phyloP scores from a whole-genome alignment of 768 basidiomycete species.

The Amanita pallidorosea region DNA sequence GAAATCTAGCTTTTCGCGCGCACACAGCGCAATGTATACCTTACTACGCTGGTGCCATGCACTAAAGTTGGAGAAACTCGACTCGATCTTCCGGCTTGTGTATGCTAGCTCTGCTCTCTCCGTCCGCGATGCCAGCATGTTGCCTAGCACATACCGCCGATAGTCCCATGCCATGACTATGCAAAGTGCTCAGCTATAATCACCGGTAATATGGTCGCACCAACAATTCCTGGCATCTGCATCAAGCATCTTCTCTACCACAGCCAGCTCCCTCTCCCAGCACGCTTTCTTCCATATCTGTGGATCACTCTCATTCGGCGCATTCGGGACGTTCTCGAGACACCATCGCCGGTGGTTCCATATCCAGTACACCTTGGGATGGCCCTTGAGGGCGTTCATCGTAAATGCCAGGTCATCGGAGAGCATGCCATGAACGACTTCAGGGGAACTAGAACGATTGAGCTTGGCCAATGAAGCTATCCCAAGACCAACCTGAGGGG shows the following conservation, averaged over 20 bases:
- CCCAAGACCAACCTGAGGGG: conserved; percentile 36
- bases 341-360: conserved; percentile 99
- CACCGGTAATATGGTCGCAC: conserved; percentile 14
- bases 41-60: conserved; percentile 98
- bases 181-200: neutral
- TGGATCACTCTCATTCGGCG: conserved; percentile 42
- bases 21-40: conserved; percentile 59
- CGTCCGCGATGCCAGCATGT: conserved; percentile 49
- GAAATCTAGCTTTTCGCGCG: conserved; percentile 40
- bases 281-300: conserved; percentile 66
- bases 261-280: conserved; percentile 80
- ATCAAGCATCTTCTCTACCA: conserved; percentile 90
- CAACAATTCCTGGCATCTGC: conserved; percentile 88
- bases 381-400: conserved; percentile 62
- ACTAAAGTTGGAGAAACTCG: conserved; percentile 95
- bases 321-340: conserved; percentile 73
- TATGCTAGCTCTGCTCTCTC: conserved; percentile 68
- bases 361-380: conserved; percentile 97
- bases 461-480: neutral
- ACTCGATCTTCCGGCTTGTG: conserved; percentile 83
- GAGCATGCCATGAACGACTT: conserved; percentile 53
- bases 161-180: conserved; percentile 95
- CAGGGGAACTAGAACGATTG: conserved; percentile 36
- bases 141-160: conserved; percentile 72
- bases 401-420: conserved; percentile 73